These are phyloP conservation scores for Protomyces pachydermus DNA, from an alignment of 1,139 yeast genomes.

Conservation along the genomic window DNA sequence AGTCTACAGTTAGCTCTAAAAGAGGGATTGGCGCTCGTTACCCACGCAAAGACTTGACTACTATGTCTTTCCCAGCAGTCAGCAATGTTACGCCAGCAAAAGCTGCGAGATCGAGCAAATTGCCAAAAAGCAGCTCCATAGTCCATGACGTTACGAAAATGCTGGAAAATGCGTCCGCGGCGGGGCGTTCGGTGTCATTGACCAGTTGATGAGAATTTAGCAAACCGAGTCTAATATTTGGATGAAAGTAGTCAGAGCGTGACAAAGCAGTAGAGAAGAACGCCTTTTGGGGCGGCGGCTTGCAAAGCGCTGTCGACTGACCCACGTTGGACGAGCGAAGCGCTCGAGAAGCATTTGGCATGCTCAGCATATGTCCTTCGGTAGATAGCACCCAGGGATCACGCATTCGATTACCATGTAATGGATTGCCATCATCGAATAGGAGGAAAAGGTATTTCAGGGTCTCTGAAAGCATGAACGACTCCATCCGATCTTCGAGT, in stretches of 20 bases:
- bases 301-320: background rate
- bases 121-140: constrained; percentile 14
- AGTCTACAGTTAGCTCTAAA: constrained; percentile 1
- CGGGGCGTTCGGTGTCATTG: background rate
- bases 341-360: too few relatives aligned
- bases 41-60: constrained; percentile 19
- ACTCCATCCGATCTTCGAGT: constrained; percentile 78
- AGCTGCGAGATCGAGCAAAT: background rate
- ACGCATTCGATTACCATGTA: constrained; percentile 45
- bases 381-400: constrained; percentile 76
- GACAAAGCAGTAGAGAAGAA: constrained; percentile 15
- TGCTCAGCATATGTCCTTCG: constrained; percentile 72
- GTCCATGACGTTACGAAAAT: background rate
- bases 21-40: background rate
- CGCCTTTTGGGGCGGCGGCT: background rate
- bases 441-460: constrained; percentile 78
- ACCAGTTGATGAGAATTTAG: background rate
- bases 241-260: background rate
- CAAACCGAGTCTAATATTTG: background rate
- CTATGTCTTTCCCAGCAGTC: constrained; percentile 8
- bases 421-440: constrained; percentile 61
- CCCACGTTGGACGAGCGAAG: background rate
- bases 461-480: constrained; percentile 85
- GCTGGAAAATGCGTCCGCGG: background rate
- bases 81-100: constrained; percentile 1